Conservation (phyloP, 2,329 filamentous ascomycete genomes). For the Cryphonectria parasitica region DNA sequence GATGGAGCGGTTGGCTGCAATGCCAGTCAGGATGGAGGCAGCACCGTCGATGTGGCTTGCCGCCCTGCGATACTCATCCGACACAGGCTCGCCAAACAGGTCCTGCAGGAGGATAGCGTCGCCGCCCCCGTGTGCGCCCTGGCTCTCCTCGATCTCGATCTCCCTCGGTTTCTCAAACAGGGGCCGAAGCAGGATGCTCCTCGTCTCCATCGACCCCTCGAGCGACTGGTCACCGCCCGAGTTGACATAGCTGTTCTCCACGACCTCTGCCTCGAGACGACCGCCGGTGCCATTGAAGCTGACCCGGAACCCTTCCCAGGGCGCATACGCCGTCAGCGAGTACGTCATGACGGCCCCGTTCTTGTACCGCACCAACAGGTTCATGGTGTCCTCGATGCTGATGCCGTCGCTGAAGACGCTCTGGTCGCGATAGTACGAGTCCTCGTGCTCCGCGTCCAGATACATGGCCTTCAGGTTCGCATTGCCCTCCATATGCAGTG, state of each 20-base stretch:
- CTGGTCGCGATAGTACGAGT: conserved; percentile 64
- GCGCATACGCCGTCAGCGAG: conserved; percentile 62
- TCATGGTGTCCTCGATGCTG: conserved; percentile 68
- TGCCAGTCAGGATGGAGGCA: conserved; percentile 61
- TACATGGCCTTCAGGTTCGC: conserved; percentile 62
- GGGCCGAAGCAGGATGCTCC: conserved; percentile 53
- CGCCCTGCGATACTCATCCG: conserved; percentile 57
- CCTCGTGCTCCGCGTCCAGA: conserved; percentile 65
- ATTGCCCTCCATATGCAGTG: conserved; percentile 57
- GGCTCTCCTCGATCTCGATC: conserved; percentile 54
- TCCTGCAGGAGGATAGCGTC: conserved; percentile 61
- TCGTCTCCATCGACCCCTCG: conserved; percentile 56
- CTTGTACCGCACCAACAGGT: conserved; percentile 59
- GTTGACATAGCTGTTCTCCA: conserved; percentile 66
- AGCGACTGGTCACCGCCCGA: conserved; percentile 60
- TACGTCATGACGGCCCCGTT: conserved; percentile 63
- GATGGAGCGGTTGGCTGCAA: conserved; percentile 62
- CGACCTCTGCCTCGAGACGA: conserved; percentile 62
- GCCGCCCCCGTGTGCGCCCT: conserved; percentile 64
- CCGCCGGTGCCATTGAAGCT: conserved; percentile 63
- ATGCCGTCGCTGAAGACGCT: conserved; percentile 67
- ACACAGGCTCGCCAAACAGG: conserved; percentile 56
- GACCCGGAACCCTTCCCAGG: conserved; percentile 64
- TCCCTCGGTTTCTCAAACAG: conserved; percentile 61
- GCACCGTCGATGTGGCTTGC: conserved; percentile 64